phyloP scores from a whole-genome alignment of 768 basidiomycete species.

The Xanthoconium purpureum region DNA sequence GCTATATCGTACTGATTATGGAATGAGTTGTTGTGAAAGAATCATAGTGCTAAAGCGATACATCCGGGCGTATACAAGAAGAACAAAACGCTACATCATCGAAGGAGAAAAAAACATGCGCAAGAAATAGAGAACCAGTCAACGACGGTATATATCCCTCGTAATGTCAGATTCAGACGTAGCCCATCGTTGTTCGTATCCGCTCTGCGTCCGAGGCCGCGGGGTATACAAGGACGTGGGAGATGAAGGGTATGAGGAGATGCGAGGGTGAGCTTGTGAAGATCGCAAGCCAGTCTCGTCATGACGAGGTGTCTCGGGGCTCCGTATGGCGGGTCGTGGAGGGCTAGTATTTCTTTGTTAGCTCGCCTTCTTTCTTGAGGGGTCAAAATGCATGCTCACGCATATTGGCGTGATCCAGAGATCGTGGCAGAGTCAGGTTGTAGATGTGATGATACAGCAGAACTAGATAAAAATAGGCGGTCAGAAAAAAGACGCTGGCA shows the following conservation, averaged over 20 bases:
- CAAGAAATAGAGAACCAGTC: background rate
- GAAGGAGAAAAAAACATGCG: background rate
- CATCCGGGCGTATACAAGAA: slow-evolving; percentile 3
- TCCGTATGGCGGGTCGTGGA: slow-evolving; percentile 6
- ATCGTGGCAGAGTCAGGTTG: slow-evolving; percentile 10
- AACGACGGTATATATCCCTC: slow-evolving; percentile 15
- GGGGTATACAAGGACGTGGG: slow-evolving; percentile 1
- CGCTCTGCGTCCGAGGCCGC: background rate
- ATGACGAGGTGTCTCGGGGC: background rate
- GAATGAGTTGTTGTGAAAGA: background rate
- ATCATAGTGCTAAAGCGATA: background rate
- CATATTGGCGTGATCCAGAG: slow-evolving; percentile 11
- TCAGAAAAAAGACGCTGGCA: background rate
- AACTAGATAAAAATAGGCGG: slow-evolving; percentile 31
- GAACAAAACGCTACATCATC: background rate
- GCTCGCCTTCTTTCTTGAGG: background rate
- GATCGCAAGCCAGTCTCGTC: slow-evolving; percentile 7
- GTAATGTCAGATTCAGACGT: slow-evolving; percentile 21
- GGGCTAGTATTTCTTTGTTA: slow-evolving; percentile 7
- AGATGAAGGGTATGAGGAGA: background rate
- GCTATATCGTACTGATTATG: background rate
- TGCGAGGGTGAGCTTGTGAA: background rate
- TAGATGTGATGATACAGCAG: slow-evolving; percentile 52
- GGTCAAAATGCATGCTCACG: slow-evolving; percentile 19
- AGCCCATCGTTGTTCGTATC: slow-evolving; percentile 24